Conservation (phyloP, 2,329 filamentous ascomycete genomes). For the Botrytis elliptica region DNA sequence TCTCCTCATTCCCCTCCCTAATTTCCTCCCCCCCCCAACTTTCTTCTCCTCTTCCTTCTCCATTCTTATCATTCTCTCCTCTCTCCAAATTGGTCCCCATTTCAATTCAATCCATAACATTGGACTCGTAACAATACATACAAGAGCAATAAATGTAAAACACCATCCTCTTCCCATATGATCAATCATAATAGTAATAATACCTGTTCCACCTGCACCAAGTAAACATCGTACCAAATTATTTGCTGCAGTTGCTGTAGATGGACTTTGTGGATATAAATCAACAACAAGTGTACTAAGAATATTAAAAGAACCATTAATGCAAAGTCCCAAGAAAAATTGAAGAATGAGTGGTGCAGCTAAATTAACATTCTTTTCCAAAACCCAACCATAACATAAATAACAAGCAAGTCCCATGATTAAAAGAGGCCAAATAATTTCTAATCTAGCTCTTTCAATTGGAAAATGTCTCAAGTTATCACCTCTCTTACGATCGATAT, state of each 20-base stretch:
- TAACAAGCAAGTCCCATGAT: slow-evolving; percentile 53
- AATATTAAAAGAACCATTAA: slow-evolving; percentile 62
- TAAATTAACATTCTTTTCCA: slow-evolving; percentile 51
- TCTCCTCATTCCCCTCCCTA: neutral
- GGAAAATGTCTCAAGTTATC: slow-evolving; percentile 40
- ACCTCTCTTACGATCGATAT: slow-evolving; percentile 56
- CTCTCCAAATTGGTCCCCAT: slow-evolving; percentile 51
- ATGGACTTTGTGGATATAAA: slow-evolving; percentile 58
- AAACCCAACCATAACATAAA: slow-evolving; percentile 57
- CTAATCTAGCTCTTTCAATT: slow-evolving; percentile 46
- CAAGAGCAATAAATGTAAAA: slow-evolving; percentile 57
- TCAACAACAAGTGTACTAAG: slow-evolving; percentile 65
- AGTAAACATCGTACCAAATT: slow-evolving; percentile 62
- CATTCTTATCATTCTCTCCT: slow-evolving; percentile 48
- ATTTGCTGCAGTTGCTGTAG: slow-evolving; percentile 62
- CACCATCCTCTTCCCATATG: slow-evolving; percentile 60
- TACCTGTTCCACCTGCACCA: slow-evolving; percentile 57
- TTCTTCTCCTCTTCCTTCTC: slow-evolving; percentile 24
- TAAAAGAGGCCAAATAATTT: slow-evolving; percentile 55
- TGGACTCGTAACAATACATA: slow-evolving; percentile 51
- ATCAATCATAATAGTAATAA: slow-evolving; percentile 58
- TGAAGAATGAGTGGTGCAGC: slow-evolving; percentile 55
- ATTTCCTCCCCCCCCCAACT: too few species aligned
- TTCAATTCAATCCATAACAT: slow-evolving; percentile 50
- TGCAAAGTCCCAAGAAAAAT: slow-evolving; percentile 56